These are phyloP conservation scores for Pulveroboletus sp. DNA, from an alignment of 768 basidiomycete genomes.

Conservation along the genomic window DNA sequence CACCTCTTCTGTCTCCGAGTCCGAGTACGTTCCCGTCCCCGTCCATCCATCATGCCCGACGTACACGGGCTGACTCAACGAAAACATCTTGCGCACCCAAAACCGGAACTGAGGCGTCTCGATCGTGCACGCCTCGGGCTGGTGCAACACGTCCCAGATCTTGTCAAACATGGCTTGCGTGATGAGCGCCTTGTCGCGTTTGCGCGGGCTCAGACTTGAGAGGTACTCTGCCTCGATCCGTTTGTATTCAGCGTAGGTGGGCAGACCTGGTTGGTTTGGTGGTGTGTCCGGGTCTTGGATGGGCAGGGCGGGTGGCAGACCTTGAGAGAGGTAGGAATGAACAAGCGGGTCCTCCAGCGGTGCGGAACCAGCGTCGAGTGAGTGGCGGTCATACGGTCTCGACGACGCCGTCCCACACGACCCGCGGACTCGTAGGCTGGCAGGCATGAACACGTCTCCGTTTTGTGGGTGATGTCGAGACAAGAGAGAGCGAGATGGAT, in stretches of 20 bases:
- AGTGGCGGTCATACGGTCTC: conserved; percentile 22
- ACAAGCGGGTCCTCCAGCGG: background rate
- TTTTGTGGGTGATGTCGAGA: background rate
- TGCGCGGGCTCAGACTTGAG: conserved; percentile 49
- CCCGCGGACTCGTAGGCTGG: conserved; percentile 9
- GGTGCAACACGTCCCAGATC: conserved; percentile 63
- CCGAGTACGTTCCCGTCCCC: background rate
- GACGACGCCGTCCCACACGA: conserved; percentile 7
- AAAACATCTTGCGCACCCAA: conserved; percentile 84
- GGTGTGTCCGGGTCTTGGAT: conserved; percentile 3
- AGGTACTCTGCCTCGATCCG: conserved; percentile 57
- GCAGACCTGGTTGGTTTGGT: conserved; percentile 45
- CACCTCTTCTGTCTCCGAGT: conserved; percentile 3
- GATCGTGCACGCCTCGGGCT: conserved; percentile 42
- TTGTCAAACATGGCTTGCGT: conserved; percentile 65
- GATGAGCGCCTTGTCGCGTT: conserved; percentile 68
- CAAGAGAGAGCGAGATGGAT: conserved; percentile 11
- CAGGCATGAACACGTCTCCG: conserved; percentile 16
- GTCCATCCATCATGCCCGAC: conserved; percentile 6
- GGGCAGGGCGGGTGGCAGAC: background rate
- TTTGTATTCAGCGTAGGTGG: conserved; percentile 57
- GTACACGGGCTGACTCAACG: conserved; percentile 33
- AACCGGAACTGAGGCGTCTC: conserved; percentile 69
- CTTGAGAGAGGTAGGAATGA: background rate
- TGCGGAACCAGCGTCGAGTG: conserved; percentile 8